These are phyloP conservation scores for Xylaria nigripes DNA, from an alignment of 495 filamentous ascomycete genomes.

Conservation along the genomic window DNA sequence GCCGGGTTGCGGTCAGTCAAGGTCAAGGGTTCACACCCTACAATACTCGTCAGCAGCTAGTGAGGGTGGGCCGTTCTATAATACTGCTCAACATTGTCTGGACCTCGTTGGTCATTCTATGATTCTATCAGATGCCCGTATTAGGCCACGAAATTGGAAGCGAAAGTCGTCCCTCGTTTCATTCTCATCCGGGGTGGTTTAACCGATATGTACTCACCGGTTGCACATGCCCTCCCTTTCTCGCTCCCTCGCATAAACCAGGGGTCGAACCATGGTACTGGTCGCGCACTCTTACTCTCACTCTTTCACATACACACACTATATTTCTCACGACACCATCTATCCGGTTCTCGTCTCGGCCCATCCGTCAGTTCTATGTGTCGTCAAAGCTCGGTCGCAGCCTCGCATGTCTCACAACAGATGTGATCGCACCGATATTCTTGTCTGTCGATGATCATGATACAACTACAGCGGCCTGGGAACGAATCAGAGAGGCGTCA, in stretches of 20 bases:
- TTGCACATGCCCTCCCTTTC: background rate
- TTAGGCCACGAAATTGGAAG: background rate
- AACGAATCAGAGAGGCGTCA: background rate
- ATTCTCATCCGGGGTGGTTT: background rate
- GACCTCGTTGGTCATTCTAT: background rate
- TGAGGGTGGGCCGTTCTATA: background rate
- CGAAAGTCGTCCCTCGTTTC: background rate
- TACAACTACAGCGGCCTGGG: constrained; percentile 30
- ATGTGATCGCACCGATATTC: constrained; percentile 34
- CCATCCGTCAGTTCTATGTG: background rate
- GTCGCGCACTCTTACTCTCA: background rate
- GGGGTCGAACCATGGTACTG: background rate
- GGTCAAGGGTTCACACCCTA: background rate
- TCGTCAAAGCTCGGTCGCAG: constrained; percentile 20
- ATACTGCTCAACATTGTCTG: background rate
- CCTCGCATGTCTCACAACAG: constrained; percentile 31
- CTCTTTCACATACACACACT: too few relatives aligned
- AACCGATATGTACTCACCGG: constrained; percentile 1
- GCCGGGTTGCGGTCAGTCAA: background rate
- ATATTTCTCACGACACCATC: background rate
- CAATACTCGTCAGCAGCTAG: too few relatives aligned
- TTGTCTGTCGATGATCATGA: constrained; percentile 34
- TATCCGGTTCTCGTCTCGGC: background rate
- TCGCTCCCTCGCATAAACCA: background rate
- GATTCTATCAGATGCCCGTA: too few relatives aligned